Evolutionary conservation across 2,329 filamentous ascomycete species (phyloP), one percentile per base, ranked within the genome.

Genomic region (Fusarium globosum): DNA sequence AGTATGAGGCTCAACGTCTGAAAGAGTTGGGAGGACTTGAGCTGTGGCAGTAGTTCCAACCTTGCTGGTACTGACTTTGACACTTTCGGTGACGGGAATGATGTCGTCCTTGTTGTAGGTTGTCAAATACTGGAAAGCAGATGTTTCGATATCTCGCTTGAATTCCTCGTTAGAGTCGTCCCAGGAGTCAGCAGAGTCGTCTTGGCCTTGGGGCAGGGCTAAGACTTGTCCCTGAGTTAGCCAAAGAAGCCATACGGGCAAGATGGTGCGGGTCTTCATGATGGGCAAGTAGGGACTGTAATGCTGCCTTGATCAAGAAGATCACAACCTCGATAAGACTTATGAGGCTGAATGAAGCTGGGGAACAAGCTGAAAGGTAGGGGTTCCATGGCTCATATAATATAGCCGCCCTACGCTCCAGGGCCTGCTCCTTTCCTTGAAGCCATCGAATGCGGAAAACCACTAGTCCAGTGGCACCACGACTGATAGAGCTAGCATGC

Each of bases 1-100:
- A 18, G 81, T 81, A 43, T 82, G 77, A 61, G 80, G 78, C 36
- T 71, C 67, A 41, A 81, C 73, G 71, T 75, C 76, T 43, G 79
- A 76, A 9, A 82, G 72, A 18, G 74, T 68, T 10, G 81, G 80
- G 11, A 80, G 72, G 26, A 82, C 66, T 45, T 78, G 66, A 26
- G 76, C 74, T 11, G 72, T 79, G 61, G 78, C 80, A 26, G 78
- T 79, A 26, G 74, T 69, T 53, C 67, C 60, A 2, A 65, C 76
- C 15, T 59, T 60, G 55, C 61, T 79, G 18, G 76, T 80, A 46
- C 68, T 76, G 33, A 79, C 74, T 16, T 71, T 70, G 43, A 78
- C 77, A 11, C 76, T 77, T 48, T 77, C 75, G 33, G 64, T 78
- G 30, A 66, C 74, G n/a, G 78, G 77, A 36, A 80, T 76, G 11